Base-by-base conservation (phyloP, 2,329 filamentous ascomycete genomes). In the Exophiala oligosperma region DNA sequence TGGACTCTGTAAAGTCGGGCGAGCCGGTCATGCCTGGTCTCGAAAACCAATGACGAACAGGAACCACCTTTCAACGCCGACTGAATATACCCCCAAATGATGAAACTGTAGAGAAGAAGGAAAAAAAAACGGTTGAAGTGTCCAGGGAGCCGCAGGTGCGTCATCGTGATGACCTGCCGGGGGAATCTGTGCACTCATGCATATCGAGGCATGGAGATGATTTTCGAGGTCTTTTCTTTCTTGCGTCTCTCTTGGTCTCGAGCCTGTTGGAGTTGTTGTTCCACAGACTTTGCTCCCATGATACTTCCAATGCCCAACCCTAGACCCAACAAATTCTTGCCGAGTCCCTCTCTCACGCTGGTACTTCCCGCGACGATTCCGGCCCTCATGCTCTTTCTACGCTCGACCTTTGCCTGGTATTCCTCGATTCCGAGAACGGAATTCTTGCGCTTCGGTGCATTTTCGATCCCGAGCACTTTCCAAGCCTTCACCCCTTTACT, bases 151-250 rank as follows among this genome's bases (percentile, higher is more conserved):
- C 17, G 17, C 17, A 17, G 17, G 17, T 17, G 17, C 17, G 17
- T 17, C 17, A 17, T 17, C 17, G 17, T 17, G 17, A 17, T 17
- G 17, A 17, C 17, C 17, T 17, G 17, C 17, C 1, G 17, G 17
- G 17, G 17, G 17, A 17, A 17, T 17, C 17, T 17, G 7, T 28
- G 26, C 26, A 9, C 11, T 61, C 52, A 58, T 41, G 55, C 56
- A 51, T 59, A 59, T 24, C 56, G 49, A 7, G 40, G 43, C 52
- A 56, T 61, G 43, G 40, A 29, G 21, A 46, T 54, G 11, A 32
- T 28, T n/a, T n/a, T 37, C 23, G 40, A 17, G 12, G 35, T 29
- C 41, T 59, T 84, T 43, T 59, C 61, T 17, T 61, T 61, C 52
- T 61, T 63, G 23, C 53, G 52, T 41, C 61, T 54, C 50, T 63